A percentile compares a stretch with the other conserved stretches of the same genome.
Evolutionary conservation across 495 filamentous ascomycete genomes (phyloP).

Genomic region (Cercophora samala): DNA sequence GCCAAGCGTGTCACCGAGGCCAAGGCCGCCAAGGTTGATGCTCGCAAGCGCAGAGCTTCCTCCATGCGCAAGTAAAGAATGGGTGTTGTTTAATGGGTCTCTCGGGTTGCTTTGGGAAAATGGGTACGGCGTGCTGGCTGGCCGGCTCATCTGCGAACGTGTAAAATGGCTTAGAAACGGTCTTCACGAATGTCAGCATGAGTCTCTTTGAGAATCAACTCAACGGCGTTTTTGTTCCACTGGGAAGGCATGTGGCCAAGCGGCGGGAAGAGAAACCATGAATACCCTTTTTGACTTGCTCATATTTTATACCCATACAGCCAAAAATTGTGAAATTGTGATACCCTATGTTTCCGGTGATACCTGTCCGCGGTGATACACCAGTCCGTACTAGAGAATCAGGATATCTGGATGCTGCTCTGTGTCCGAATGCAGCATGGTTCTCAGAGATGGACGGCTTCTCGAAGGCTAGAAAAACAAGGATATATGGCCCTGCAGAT

Average conservation of each 20-base stretch:
- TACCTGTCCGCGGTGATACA: not conserved
- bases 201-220: conserved; percentile 28
- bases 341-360: not conserved
- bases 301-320: conserved; percentile 2
- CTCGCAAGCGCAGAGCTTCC: conserved; percentile 90
- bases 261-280: conserved; percentile 12
- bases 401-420: not conserved
- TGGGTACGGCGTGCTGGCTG: conserved; percentile 36
- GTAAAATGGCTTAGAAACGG: conserved; percentile 30
- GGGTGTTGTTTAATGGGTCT: conserved; percentile 44
- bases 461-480: not conserved
- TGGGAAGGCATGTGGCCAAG: conserved; percentile 1
- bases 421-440: not conserved
- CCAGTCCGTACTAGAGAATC: not conserved
- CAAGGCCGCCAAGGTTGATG: conserved; percentile 84
- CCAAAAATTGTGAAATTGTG: not conserved
- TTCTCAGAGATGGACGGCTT: not conserved
- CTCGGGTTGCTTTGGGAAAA: conserved; percentile 36
- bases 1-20: conserved; percentile 93
- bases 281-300: conserved; percentile 4
- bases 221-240: conserved; percentile 3
- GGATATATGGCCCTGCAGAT: not conserved
- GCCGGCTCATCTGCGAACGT: conserved; percentile 31
- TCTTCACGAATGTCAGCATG: conserved; percentile 30
- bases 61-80: conserved; percentile 84